A percentile compares a stretch with the other conserved stretches of the same genome.
phyloP scores from a whole-genome alignment of 805 yeast genomes.

The Saccharomyces mikatae region DNA sequence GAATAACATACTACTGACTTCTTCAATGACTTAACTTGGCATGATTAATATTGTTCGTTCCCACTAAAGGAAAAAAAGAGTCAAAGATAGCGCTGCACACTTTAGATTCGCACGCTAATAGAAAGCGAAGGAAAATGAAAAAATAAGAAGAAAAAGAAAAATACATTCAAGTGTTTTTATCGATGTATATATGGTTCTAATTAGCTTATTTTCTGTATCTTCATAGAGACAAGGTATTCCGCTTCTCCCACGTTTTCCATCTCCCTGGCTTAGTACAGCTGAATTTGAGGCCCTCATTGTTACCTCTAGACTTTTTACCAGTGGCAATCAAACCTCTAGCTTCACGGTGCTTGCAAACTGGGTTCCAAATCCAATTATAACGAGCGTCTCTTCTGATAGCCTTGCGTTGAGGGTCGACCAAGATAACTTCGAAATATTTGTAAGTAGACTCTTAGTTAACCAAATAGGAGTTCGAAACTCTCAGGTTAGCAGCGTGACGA shows the following conservation, averaged over 20 bases:
- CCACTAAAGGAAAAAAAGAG: neutral
- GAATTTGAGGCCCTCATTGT: constrained; percentile 98
- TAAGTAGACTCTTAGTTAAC: constrained; percentile 96
- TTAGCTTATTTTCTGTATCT: constrained; percentile 82
- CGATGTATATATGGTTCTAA: constrained; percentile 38
- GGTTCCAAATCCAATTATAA: constrained; percentile 97
- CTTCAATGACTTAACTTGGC: neutral
- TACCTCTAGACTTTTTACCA: constrained; percentile 98
- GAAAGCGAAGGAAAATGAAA: neutral
- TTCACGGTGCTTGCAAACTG: constrained; percentile 99
- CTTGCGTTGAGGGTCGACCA: constrained; percentile 93
- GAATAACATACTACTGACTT: neutral
- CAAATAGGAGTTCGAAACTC: constrained; percentile 99
- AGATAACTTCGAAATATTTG: constrained; percentile 96
- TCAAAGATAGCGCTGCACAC: neutral
- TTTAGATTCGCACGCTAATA: neutral
- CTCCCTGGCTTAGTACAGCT: constrained; percentile 96
- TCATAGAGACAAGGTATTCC: constrained; percentile 96
- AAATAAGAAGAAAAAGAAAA: neutral
- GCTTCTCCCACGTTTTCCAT: constrained; percentile 97
- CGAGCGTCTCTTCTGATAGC: constrained; percentile 96
- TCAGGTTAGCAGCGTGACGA: constrained; percentile 93
- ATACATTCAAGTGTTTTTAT: neutral
- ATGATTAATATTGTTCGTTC: neutral
- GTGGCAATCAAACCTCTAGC: constrained; percentile 94